These are phyloP conservation scores for Groenewaldozyma salmanticensis DNA, from an alignment of 805 yeast species.

Conservation along the genomic window DNA sequence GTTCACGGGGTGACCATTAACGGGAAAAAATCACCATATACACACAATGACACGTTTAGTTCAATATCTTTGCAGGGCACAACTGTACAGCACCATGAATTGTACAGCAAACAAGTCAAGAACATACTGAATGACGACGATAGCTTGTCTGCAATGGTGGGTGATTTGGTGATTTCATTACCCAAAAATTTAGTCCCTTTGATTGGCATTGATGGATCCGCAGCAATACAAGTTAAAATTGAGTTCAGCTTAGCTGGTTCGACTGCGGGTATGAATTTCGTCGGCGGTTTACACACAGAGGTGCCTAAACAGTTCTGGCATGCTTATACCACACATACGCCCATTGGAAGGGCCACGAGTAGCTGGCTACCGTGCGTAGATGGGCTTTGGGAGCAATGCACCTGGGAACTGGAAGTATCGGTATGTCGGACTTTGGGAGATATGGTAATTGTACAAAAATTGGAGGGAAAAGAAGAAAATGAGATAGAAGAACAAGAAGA, in stretches of 20 bases:
- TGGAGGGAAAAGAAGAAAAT: conserved; percentile 14
- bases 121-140: conserved; percentile 43
- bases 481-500: too few species aligned
- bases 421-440: conserved; percentile 74
- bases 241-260: conserved; percentile 59
- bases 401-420: conserved; percentile 87
- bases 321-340: conserved; percentile 75
- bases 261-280: conserved; percentile 65
- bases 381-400: conserved; percentile 72
- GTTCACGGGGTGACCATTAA: conserved; percentile 59
- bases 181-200: conserved; percentile 46
- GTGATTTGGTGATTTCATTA: conserved; percentile 52
- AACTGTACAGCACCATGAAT: conserved; percentile 8
- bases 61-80: conserved; percentile 22
- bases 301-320: conserved; percentile 52
- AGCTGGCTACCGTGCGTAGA: conserved; percentile 99
- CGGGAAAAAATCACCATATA: conserved; percentile 45
- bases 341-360: conserved; percentile 70
- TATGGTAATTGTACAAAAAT: conserved; percentile 29
- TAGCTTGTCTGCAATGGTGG: conserved; percentile 48
- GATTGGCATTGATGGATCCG: conserved; percentile 35
- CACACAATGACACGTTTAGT: conserved; percentile 45
- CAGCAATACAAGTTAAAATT: conserved; percentile 64
- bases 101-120: conserved; percentile 49
- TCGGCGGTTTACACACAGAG: conserved; percentile 45